phyloP scores from a whole-genome alignment of 208 protist species.

The Wallacemonas sp. region DNA sequence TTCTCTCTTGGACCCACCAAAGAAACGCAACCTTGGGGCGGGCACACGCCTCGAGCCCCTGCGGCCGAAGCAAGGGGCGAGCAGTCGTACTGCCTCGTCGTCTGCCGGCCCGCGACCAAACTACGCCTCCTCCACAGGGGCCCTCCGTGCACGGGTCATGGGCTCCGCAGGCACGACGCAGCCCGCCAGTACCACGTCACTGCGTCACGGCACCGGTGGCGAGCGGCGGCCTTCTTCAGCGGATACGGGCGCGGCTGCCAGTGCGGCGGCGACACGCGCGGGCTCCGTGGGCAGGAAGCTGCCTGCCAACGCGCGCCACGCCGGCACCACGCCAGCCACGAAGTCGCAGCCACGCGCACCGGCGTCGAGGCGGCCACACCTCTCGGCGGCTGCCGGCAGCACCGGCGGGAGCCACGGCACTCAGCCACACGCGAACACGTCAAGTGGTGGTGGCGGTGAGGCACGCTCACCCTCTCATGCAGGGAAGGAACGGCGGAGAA shows the following conservation, averaged over 20 bases:
- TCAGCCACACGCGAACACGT: no score
- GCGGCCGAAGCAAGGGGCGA: background rate
- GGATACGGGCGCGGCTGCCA: background rate
- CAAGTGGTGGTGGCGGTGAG: no score
- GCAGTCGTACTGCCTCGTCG: conserved; percentile 2
- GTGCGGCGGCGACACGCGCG: background rate
- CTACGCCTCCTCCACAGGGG: background rate
- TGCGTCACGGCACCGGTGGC: background rate
- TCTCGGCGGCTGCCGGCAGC: background rate
- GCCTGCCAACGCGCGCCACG: background rate
- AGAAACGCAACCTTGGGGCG: conserved; percentile 7
- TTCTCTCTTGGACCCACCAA: conserved; percentile 1
- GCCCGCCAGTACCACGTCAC: background rate
- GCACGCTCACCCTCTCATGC: no score
- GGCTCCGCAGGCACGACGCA: background rate
- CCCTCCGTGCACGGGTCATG: background rate
- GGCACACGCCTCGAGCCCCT: conserved; percentile 7
- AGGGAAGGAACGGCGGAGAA: background rate
- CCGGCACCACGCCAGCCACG: background rate
- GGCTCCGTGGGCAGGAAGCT: background rate
- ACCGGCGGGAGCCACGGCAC: no score
- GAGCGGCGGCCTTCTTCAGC: conserved; percentile 4
- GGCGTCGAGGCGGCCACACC: background rate
- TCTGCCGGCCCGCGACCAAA: background rate
- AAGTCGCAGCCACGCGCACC: conserved; percentile 5